Conservation (phyloP, 768 basidiomycete species). For the Lactarius pseudohatsudake region DNA sequence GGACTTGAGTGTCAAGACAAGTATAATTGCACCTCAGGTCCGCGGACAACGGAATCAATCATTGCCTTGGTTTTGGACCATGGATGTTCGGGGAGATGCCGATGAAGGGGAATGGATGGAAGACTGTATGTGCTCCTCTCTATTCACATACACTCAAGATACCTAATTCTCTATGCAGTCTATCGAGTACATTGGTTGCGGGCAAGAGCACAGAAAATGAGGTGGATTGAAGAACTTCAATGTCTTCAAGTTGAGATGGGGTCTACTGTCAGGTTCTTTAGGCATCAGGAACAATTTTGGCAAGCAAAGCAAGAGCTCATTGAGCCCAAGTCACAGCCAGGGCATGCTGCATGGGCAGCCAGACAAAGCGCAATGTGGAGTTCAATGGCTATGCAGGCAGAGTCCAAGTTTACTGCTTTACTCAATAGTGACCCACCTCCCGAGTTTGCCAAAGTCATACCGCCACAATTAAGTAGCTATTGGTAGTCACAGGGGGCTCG, state of each 20-base stretch:
- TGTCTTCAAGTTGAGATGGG: not conserved
- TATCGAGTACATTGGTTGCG: not conserved
- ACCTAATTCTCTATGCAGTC: too few relatives aligned
- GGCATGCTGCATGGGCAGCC: not conserved
- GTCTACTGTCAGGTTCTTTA: not conserved
- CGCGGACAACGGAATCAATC: too few relatives aligned
- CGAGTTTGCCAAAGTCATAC: not conserved
- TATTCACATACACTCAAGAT: too few relatives aligned
- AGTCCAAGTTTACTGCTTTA: not conserved
- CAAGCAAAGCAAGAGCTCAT: not conserved
- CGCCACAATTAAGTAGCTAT: too few relatives aligned
- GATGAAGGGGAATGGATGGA: too few relatives aligned
- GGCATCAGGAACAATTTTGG: conserved; percentile 1
- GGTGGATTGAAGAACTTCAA: too few relatives aligned
- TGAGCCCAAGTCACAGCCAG: not conserved
- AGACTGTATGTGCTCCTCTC: too few relatives aligned
- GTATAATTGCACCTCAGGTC: not conserved
- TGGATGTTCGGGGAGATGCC: too few relatives aligned
- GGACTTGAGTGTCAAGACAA: too few relatives aligned
- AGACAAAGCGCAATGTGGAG: not conserved
- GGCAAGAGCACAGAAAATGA: not conserved
- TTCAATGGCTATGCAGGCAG: not conserved
- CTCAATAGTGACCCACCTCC: not conserved
- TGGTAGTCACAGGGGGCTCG: too few relatives aligned
- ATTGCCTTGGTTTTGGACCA: too few relatives aligned